These are phyloP conservation scores for Inonotus obliquus DNA, from an alignment of 1,284 basidiomycete species.

Conservation along the genomic window DNA sequence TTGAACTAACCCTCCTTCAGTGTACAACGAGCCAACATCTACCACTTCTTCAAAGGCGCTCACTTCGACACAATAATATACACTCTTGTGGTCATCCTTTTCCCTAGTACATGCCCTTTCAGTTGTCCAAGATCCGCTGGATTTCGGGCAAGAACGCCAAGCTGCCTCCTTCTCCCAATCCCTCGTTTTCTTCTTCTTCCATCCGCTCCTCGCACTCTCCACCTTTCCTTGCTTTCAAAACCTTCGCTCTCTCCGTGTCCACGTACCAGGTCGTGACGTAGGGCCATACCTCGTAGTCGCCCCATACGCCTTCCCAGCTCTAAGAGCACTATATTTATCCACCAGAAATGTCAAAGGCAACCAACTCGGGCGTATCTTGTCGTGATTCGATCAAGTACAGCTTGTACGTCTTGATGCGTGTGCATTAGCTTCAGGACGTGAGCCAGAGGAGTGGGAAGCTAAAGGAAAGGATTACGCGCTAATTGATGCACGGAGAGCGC, in stretches of 20 bases:
- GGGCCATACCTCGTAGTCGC: conserved; percentile 36
- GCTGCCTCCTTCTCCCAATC: conserved; percentile 59
- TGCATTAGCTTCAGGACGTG: conserved; percentile 35
- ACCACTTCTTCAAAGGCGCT: conserved; percentile 66
- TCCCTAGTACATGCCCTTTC: conserved; percentile 46
- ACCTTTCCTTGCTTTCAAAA: conserved; percentile 39
- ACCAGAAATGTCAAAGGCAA: conserved; percentile 45
- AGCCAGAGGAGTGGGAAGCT: conserved; percentile 43
- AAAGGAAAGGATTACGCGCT: conserved; percentile 54
- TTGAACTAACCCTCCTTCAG: too few relatives aligned
- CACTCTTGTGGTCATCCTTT: conserved; percentile 51
- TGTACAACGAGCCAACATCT: conserved; percentile 61
- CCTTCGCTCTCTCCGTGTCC: conserved; percentile 47
- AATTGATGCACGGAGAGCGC: conserved; percentile 46
- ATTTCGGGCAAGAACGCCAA: neutral
- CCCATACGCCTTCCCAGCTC: conserved; percentile 32
- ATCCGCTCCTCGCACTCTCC: conserved; percentile 42
- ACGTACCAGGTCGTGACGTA: conserved; percentile 55
- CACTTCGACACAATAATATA: conserved; percentile 62
- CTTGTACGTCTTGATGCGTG: conserved; percentile 56
- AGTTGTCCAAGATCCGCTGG: conserved; percentile 60
- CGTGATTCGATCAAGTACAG: conserved; percentile 38
- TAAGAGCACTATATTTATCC: conserved; percentile 52
- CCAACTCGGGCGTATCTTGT: conserved; percentile 48
- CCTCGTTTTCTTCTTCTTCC: conserved; percentile 64